These are phyloP conservation scores for Yamadazyma blattariae DNA, from an alignment of 1,139 yeast species.

Conservation along the genomic window DNA sequence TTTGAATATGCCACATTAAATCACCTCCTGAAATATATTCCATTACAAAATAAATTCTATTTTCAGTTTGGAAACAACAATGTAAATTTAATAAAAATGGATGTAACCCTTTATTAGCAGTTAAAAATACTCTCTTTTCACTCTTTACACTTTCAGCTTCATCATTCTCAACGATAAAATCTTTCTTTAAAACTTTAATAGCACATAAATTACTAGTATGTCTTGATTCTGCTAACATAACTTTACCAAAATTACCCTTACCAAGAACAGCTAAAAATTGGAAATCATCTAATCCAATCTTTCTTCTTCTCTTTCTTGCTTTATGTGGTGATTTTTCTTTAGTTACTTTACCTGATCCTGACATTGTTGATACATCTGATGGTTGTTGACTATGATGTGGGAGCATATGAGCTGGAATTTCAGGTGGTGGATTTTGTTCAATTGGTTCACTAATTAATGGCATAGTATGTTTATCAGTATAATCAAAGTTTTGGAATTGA, in stretches of 20 bases:
- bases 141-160: conserved; percentile 94
- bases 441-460: conserved; percentile 7
- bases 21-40: conserved; percentile 98
- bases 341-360: conserved; percentile 4
- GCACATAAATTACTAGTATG: conserved; percentile 81
- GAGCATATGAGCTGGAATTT: conserved; percentile 5
- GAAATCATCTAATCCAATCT: conserved; percentile 93
- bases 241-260: conserved; percentile 97
- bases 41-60: conserved; percentile 96
- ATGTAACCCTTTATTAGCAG: conserved; percentile 87
- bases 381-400: background rate
- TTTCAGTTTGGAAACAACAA: conserved; percentile 97
- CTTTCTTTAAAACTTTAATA: conserved; percentile 92
- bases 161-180: conserved; percentile 89
- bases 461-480: conserved; percentile 19
- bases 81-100: conserved; percentile 89
- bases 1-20: conserved; percentile 98
- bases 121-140: conserved; percentile 85
- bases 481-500: conserved; percentile 30
- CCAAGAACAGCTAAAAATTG: conserved; percentile 92
- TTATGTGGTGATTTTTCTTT: conserved; percentile 19
- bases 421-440: conserved; percentile 5
- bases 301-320: conserved; percentile 47
- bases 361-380: background rate
- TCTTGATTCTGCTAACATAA: conserved; percentile 92